phyloP scores from a whole-genome alignment of 495 filamentous ascomycete species.

The Friedmanniomyces endolithicus region DNA sequence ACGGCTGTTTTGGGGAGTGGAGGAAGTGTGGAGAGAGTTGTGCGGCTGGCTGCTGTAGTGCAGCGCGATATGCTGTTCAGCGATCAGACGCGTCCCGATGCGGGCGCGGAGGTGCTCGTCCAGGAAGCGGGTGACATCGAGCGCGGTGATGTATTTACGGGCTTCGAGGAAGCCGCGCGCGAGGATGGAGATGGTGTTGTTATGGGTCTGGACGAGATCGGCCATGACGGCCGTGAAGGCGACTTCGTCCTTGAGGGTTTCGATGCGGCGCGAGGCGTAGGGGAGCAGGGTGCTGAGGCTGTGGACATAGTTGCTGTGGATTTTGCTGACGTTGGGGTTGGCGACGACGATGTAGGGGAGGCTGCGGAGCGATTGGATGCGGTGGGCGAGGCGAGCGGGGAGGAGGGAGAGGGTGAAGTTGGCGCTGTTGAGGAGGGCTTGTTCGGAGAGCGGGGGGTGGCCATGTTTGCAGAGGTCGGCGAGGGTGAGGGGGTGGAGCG shows the following conservation, averaged over 20 bases:
- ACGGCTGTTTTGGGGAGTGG: slow-evolving; percentile 27
- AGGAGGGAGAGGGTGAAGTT: slow-evolving; percentile 91
- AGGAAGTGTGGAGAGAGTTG: slow-evolving; percentile 33
- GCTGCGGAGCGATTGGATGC: slow-evolving; percentile 82
- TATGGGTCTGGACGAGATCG: slow-evolving; percentile 83
- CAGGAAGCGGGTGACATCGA: slow-evolving; percentile 76
- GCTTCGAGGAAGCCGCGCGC: slow-evolving; percentile 88
- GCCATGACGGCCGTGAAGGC: slow-evolving; percentile 83
- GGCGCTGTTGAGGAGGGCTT: slow-evolving; percentile 71
- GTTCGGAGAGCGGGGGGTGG: slow-evolving; percentile 69
- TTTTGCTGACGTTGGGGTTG: slow-evolving; percentile 80
- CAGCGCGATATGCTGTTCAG: slow-evolving; percentile 91
- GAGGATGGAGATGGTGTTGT: slow-evolving; percentile 85
- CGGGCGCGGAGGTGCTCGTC: slow-evolving; percentile 88
- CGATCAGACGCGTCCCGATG: slow-evolving; percentile 87
- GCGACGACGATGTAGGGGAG: slow-evolving; percentile 95
- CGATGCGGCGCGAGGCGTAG: slow-evolving; percentile 62
- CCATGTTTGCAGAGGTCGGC: slow-evolving; percentile 88
- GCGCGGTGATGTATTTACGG: slow-evolving; percentile 65
- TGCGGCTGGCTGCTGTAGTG: slow-evolving; percentile 72
- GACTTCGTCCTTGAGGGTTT: slow-evolving; percentile 74
- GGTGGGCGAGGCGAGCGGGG: slow-evolving; percentile 85
- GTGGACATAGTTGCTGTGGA: slow-evolving; percentile 91
- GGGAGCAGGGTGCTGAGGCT: slow-evolving; percentile 79
- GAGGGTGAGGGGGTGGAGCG: slow-evolving; percentile 68